phyloP scores from a whole-genome alignment of 768 basidiomycete species.

The Pisolithus orientalis region DNA sequence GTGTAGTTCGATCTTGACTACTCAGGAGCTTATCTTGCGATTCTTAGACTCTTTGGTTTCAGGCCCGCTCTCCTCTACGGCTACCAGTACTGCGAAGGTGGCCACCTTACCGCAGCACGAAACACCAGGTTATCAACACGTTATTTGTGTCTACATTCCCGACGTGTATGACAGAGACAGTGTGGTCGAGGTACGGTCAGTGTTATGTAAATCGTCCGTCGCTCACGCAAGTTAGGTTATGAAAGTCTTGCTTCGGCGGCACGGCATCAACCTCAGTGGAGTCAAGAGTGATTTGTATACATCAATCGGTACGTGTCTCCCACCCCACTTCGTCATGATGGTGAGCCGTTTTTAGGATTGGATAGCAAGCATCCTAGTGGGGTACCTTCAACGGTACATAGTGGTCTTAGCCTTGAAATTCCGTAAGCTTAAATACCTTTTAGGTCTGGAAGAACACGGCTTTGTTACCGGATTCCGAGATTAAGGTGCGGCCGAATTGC shows the following conservation, averaged over 20 bases:
- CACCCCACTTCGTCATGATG: background rate
- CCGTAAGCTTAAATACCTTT: slow-evolving; percentile 1
- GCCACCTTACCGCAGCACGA: slow-evolving; percentile 52
- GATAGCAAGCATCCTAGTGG: slow-evolving; percentile 77
- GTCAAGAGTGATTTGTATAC: slow-evolving; percentile 74
- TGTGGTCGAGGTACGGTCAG: slow-evolving; percentile 43
- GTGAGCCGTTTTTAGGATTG: slow-evolving; percentile 38
- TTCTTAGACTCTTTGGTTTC: slow-evolving; percentile 53
- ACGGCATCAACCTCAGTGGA: slow-evolving; percentile 58
- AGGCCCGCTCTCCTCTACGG: slow-evolving; percentile 55
- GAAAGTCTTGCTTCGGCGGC: slow-evolving; percentile 57
- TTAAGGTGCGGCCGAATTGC: slow-evolving; percentile 41
- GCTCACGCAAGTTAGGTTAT: slow-evolving; percentile 40
- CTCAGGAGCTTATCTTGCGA: background rate
- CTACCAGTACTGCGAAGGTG: slow-evolving; percentile 56
- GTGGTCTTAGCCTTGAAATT: background rate
- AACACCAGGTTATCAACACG: slow-evolving; percentile 47
- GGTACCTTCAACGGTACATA: slow-evolving; percentile 58
- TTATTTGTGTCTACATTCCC: slow-evolving; percentile 68
- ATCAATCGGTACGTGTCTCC: slow-evolving; percentile 36
- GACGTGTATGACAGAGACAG: slow-evolving; percentile 60
- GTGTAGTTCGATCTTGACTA: background rate
- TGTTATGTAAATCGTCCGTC: background rate
- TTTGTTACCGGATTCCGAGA: slow-evolving; percentile 53
- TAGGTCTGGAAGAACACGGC: slow-evolving; percentile 66